Evolutionary conservation across 108 stramenopile species (phyloP).

Genomic region (Thalassiosira profunda): DNA sequence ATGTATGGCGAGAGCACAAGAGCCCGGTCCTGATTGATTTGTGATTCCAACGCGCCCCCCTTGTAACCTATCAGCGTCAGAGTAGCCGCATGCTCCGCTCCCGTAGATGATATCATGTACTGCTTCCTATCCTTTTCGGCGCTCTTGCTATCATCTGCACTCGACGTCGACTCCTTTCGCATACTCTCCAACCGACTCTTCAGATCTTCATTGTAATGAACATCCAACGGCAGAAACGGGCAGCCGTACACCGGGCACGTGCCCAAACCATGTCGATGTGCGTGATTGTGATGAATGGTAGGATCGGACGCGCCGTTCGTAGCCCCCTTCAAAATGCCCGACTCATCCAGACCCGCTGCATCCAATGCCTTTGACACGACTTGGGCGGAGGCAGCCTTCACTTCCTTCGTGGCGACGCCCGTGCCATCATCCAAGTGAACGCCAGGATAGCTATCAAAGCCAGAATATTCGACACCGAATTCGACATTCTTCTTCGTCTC

Average conservation of each 20-base stretch:
- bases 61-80: slow-evolving; percentile 71
- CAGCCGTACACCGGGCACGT: slow-evolving; percentile 74
- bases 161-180: slow-evolving; percentile 17
- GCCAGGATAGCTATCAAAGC: slow-evolving; percentile 42
- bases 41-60: slow-evolving; percentile 52
- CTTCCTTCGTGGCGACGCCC: slow-evolving; percentile 21
- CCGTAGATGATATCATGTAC: slow-evolving; percentile 30
- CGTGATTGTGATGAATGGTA: slow-evolving; percentile 37
- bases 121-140: not conserved
- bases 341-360: slow-evolving; percentile 45
- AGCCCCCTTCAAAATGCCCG: slow-evolving; percentile 19
- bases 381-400: slow-evolving; percentile 22
- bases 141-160: not conserved
- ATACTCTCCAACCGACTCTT: slow-evolving; percentile 52
- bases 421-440: slow-evolving; percentile 25
- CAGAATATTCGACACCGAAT: slow-evolving; percentile 43
- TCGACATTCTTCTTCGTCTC: slow-evolving; percentile 48
- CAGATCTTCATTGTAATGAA: slow-evolving; percentile 54
- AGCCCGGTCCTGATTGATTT: slow-evolving; percentile 75
- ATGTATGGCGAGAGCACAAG: slow-evolving; percentile 49
- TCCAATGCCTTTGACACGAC: slow-evolving; percentile 22
- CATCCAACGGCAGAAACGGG: slow-evolving; percentile 65
- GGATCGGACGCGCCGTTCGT: slow-evolving; percentile 1
- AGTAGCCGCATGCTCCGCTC: slow-evolving; percentile 49
- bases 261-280: slow-evolving; percentile 24